Base-by-base conservation (phyloP, 2,329 filamentous ascomycete species). In the Ustilaginoidea virens region DNA sequence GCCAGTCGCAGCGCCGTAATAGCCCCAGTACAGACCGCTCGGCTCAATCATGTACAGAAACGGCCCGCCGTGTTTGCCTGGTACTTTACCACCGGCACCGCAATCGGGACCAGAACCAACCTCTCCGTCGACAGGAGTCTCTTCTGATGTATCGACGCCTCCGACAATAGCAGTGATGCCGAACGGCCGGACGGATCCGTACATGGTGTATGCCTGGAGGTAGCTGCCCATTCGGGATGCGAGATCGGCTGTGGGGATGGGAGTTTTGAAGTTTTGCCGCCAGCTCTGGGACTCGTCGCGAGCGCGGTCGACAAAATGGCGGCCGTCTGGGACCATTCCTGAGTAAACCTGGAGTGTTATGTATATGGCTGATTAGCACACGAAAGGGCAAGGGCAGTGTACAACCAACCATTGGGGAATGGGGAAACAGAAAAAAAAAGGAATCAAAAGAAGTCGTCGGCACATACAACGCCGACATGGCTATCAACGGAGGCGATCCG, bases 41-140 rank as follows among this genome's bases (percentile, higher is more conserved):
- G 90, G 90, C 64, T 98, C 90, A 44, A 98, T 87, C 90, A 98
- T 98, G 69, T 94, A 98, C 36, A 98, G 71, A 38, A 76, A 86
- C 14, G 90, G 90, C 1, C 87, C 90, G 43, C 90, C 90, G 51
- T 85, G 74, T 47, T 74, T 75, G 46, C 73, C 72, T 17, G 52
- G 58, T 24, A 75, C 68, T 61, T 90, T 92, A 48, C 87, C 87
- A 38, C 87, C 87, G 15, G 82, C 74, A 33, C 87, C 87, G 33
- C 69, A 68, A 24, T 61, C 61, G 27, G 87, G 87, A 14, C 87
- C 87, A 22, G 58, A 66, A 38, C 87, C 87, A 20, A 94, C 87
- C 56, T 92, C 77, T 38, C 83, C 87, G 51, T 94, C 87, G 25
- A 96, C 85, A 28, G 76, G 76, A 25, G 77, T 59, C 51, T 92